Base-by-base conservation (phyloP, 2,329 filamentous ascomycete genomes). In the Cytospora paraplurivora region DNA sequence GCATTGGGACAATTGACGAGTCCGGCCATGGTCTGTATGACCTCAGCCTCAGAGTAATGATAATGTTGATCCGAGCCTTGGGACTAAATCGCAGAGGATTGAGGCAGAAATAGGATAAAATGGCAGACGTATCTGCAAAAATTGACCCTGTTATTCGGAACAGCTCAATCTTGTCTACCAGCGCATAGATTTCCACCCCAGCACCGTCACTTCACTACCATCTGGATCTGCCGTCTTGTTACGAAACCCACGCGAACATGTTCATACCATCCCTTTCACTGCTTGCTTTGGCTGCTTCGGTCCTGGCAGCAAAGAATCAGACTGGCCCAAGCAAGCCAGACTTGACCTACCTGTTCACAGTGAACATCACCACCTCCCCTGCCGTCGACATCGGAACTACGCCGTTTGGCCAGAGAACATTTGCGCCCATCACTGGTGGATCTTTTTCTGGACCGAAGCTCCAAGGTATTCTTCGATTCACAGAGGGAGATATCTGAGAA, bases 341-440 rank as follows among this genome's bases (percentile, higher is more conserved):
- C 19, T 34, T 55, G 6, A 56, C 41, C 33, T 73, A 69, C 49
- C 68, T 74, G 2, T 73, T 72, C 66, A 70, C 67, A 50, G 62
- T 69, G 52, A 73, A 73, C 60, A 67, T 74, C 8, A 69, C 65
- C 10, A 68, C 66, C 19, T 61, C 66, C 1, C 49, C 68, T 1
- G 27, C 65, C 34, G 63, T 70, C 34, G 15, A 56, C 37, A 68
- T 73, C n/a, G 72, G 72, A 3, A 41, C 67, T 0, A 69, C 70
- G 0, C 70, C 71, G 12, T 60, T 62, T 33, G 72, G 72, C 56
- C 59, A 53, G 19, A 65, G 71, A 10, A 65, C 55, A n/a, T 65
- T 79, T 41, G 69, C 75, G 41, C 71, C 75, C 0, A 75, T 78
- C 64, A 69, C 67, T 0, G 76, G 76, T 4, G 76, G 76, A 15